Base-by-base conservation (phyloP, 495 filamentous ascomycete species). In the Trichoderma asperelloides region DNA sequence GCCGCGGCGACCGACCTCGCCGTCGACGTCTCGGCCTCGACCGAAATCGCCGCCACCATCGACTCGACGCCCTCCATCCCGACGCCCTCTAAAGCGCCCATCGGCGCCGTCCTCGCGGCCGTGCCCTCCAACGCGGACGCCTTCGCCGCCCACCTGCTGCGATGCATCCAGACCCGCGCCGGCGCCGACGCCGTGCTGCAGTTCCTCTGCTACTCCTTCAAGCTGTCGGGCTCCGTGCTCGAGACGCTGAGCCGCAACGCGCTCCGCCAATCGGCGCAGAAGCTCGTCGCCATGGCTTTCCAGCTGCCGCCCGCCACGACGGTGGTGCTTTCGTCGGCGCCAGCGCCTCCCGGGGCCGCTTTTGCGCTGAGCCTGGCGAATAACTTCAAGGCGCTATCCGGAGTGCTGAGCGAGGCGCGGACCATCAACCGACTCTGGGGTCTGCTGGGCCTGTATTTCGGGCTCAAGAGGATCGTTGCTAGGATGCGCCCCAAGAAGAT, bases 351-450 rank as follows among this genome's bases (percentile, higher is more conserved):
- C 5, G 66, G 79, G 43, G 77, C 82, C 5, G 78, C 80, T 5
- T 63, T 76, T 16, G 77, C 82, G 13, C 75, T 81, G 6, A 71
- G 74, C 1, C 68, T 81, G 16, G 76, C 82, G 6, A 72, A 72
- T 62, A 71, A 80, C 6, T 73, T 86, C 18, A 78, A 82, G 62
- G 78, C 80, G 2, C 77, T 91, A 2, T 77, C 81, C 2, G 68
- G 70, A 12, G 72, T 89, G 63, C 80, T 90, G 33, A 80, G 76
- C 68, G 89, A 92, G 67, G 81, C 84, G 60, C 79, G 92, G 55
- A 89, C 88, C 55, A 91, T 91, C 70, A 75, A 89, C 65, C 86
- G 94, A 0, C 82, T 97, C 3, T 92, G 90, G 84, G 92, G 88
- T 0, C 79, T 97, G 15, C 72, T 97, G 18, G 82, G 85, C 3